Evolutionary conservation across 1,284 basidiomycete genomes (phyloP), one percentile per base, ranked within the genome.

Genomic region (Sutorius eximius): DNA sequence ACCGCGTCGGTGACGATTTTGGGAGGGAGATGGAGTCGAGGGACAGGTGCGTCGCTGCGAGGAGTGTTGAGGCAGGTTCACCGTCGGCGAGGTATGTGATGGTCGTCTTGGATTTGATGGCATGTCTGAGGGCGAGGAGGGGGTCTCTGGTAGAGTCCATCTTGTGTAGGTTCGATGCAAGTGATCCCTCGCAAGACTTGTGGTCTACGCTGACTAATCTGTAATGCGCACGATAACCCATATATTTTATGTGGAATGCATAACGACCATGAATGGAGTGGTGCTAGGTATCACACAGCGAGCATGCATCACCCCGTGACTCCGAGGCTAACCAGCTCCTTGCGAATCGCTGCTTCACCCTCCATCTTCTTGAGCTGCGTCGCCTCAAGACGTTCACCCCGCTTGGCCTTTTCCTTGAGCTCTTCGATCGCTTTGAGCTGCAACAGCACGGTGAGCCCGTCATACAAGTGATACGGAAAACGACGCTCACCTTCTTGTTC

Each of bases 321-420:
- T 22, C 56, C 65, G 7, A 72, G 62, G 33, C 55, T 48, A 6
- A 71, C 61, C 38, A 98, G 83, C 75, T 97, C 95, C 67, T 85
- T 85, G 61, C 85, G 78, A 62, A 98, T 92, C 61, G 90, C 87
- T 7, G 72, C 81, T 75, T 97, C 94, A 9, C 86, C 86, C 40
- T 95, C 92, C 63, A 98, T 96, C 82, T 98, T 98, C 80, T 91
- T 91, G 61, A 96, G 73, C 75, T 98, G 95, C 24, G 95, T 98
- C 56, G 87, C 88, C 73, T 98, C 95, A 42, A 98, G 79, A 54
- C 87, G 82, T 71, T 98, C 95, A 2, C 95, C 95, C 45, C 88
- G 83, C 65, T 83, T 86, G 27, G 85, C 81, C 74, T 93, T 92
- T 65, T 93, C 89, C 77, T 97, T 97, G 52, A 98, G 82, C 66